These are phyloP conservation scores for Suillus bovinus DNA, from an alignment of 768 basidiomycete genomes.

Conservation along the genomic window DNA sequence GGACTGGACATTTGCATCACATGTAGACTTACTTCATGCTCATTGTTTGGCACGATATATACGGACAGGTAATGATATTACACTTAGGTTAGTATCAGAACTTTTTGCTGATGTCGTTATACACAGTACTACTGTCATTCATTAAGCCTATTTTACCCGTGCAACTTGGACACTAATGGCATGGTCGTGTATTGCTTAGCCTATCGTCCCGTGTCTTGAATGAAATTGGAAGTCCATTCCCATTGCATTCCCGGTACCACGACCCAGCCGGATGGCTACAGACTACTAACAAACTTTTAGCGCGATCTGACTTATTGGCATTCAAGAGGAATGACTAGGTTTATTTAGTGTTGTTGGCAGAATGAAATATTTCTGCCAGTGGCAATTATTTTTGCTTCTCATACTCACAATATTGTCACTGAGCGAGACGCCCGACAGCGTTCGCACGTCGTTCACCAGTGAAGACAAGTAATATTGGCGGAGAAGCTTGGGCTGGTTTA, in stretches of 20 bases:
- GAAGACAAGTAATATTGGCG: too few relatives aligned
- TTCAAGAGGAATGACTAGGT: too few relatives aligned
- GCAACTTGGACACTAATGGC: neutral
- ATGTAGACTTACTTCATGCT: conserved; percentile 3
- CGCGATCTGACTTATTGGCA: neutral
- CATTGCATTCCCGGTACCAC: neutral
- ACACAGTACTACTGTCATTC: neutral
- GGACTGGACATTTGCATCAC: conserved; percentile 10
- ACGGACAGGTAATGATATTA: conserved; percentile 1
- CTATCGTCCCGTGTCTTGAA: neutral
- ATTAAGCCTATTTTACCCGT: neutral
- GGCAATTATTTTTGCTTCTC: too few relatives aligned
- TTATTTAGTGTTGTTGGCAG: too few relatives aligned
- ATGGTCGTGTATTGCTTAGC: neutral
- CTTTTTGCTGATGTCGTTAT: neutral
- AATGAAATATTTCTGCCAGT: too few relatives aligned
- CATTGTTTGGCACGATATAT: conserved; percentile 1
- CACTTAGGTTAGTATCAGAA: neutral
- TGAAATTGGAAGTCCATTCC: neutral
- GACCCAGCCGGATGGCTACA: neutral
- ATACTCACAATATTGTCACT: neutral
- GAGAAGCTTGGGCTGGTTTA: too few relatives aligned
- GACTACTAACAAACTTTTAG: neutral
- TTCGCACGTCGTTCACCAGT: too few relatives aligned
- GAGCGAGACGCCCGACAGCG: too few relatives aligned